These are phyloP conservation scores for Leccinum ochraceum DNA, from an alignment of 768 basidiomycete genomes.

Conservation along the genomic window DNA sequence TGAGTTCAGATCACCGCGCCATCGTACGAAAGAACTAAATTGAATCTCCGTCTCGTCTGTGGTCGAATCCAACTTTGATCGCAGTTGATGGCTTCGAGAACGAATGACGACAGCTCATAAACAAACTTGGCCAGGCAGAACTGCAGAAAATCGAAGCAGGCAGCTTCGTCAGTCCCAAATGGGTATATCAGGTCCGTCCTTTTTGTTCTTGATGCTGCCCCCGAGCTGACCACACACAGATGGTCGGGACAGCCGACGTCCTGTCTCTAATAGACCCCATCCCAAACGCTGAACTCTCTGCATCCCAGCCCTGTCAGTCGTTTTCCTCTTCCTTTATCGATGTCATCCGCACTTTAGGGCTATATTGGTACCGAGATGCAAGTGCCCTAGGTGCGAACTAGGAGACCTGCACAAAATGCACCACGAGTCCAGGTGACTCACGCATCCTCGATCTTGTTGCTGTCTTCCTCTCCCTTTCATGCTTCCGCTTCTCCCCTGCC, in stretches of 20 bases:
- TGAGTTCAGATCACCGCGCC: conserved; percentile 23
- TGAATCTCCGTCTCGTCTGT: no score
- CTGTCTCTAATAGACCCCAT: no score
- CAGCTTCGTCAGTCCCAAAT: conserved; percentile 90
- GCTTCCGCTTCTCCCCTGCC: not conserved
- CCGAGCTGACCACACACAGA: conserved; percentile 28
- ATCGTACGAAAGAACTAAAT: no score
- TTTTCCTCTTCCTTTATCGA: not conserved
- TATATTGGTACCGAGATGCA: no score
- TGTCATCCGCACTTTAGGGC: not conserved
- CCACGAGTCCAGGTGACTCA: not conserved
- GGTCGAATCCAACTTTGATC: conserved; percentile 25
- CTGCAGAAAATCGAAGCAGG: conserved; percentile 75
- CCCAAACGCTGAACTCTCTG: no score
- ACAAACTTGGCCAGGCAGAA: conserved; percentile 69
- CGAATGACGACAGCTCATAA: conserved; percentile 75
- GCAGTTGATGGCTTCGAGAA: conserved; percentile 92
- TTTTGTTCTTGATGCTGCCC: not conserved
- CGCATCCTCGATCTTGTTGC: conserved; percentile 40
- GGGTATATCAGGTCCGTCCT: conserved; percentile 76
- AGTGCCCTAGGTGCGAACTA: not conserved
- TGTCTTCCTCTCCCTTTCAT: conserved; percentile 25
- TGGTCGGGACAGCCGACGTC: no score
- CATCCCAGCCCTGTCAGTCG: not conserved
- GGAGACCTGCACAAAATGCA: no score